phyloP scores from a whole-genome alignment of 352 stramenopile genomes.

The Globisporangium parvum region DNA sequence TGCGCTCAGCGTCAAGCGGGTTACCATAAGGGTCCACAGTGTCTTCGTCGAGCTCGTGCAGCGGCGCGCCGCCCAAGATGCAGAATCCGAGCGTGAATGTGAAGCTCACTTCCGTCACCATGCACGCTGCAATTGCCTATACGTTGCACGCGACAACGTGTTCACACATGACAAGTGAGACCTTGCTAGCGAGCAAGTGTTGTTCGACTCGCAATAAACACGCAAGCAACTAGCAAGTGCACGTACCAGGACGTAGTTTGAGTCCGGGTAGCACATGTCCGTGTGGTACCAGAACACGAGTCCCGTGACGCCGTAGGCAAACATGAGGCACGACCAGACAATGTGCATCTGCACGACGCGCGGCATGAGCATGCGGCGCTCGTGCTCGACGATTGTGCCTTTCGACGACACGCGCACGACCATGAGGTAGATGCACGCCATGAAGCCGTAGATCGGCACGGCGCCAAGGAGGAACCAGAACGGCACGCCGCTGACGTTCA shows the following conservation, averaged over 20 bases:
- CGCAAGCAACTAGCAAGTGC: background rate
- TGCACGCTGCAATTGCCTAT: slow-evolving; percentile 44
- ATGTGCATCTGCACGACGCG: slow-evolving; percentile 69
- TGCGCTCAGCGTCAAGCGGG: slow-evolving; percentile 60
- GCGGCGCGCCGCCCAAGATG: slow-evolving; percentile 40
- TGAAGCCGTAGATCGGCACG: slow-evolving; percentile 67
- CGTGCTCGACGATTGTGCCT: slow-evolving; percentile 82
- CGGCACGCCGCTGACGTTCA: slow-evolving; percentile 48
- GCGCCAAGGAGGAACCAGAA: slow-evolving; percentile 79
- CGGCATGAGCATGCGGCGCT: slow-evolving; percentile 84
- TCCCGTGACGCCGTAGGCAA: slow-evolving; percentile 48
- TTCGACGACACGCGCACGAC: slow-evolving; percentile 79
- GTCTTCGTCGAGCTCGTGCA: slow-evolving; percentile 21
- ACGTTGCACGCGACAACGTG: slow-evolving; percentile 3
- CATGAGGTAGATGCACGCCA: slow-evolving; percentile 83
- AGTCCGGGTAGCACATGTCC: slow-evolving; percentile 65
- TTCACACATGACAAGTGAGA: background rate
- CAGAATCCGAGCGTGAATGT: slow-evolving; percentile 67
- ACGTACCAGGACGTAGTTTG: slow-evolving; percentile 66
- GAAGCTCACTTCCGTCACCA: slow-evolving; percentile 70
- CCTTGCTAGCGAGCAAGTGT: background rate
- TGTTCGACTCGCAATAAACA: background rate
- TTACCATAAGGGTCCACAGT: slow-evolving; percentile 57
- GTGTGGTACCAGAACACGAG: slow-evolving; percentile 65
- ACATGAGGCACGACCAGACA: slow-evolving; percentile 67